Percentiles rank a stretch among this genome's conserved stretches.
These are phyloP conservation scores for Coniochaeta prunicola DNA, from an alignment of 2,329 filamentous ascomycete species.

Conservation along the genomic window DNA sequence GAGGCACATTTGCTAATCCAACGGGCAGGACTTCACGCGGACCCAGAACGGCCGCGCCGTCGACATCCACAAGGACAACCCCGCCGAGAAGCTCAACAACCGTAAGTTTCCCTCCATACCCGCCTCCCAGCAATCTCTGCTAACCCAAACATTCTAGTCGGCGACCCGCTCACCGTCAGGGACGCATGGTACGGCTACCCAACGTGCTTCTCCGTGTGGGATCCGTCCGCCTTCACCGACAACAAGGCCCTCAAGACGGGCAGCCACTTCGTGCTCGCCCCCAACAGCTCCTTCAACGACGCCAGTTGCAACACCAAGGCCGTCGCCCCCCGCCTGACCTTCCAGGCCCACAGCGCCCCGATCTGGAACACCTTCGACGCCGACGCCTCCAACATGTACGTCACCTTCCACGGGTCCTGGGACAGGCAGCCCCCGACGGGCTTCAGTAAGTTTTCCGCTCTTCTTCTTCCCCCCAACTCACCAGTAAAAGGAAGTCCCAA, in stretches of 20 bases:
- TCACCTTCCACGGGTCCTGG: slow-evolving; percentile 24
- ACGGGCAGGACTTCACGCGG: slow-evolving; percentile 32
- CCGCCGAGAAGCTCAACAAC: slow-evolving; percentile 57
- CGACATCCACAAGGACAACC: slow-evolving; percentile 51
- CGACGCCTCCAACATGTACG: slow-evolving; percentile 23
- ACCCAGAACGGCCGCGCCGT: slow-evolving; percentile 28
- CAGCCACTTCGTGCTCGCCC: slow-evolving; percentile 28
- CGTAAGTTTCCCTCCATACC: slow-evolving; percentile 17
- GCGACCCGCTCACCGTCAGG: slow-evolving; percentile 11
- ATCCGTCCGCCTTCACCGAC: slow-evolving; percentile 18
- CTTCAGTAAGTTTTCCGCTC: slow-evolving; percentile 11
- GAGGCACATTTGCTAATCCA: not conserved
- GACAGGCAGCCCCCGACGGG: slow-evolving; percentile 20
- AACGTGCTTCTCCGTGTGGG: slow-evolving; percentile 14
- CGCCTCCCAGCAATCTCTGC: not conserved
- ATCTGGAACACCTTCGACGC: slow-evolving; percentile 22
- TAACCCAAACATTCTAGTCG: slow-evolving; percentile 3
- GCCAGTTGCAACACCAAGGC: slow-evolving; percentile 24
- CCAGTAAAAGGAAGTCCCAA: not conserved
- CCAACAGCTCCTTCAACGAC: slow-evolving; percentile 27
- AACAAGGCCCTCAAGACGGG: slow-evolving; percentile 22
- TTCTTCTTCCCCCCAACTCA: not conserved
- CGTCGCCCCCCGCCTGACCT: slow-evolving; percentile 28
- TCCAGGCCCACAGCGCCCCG: slow-evolving; percentile 22
- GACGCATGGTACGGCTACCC: slow-evolving; percentile 44